Evolutionary conservation across 805 yeast species (phyloP).

Genomic region (Lipomyces lipofer): DNA sequence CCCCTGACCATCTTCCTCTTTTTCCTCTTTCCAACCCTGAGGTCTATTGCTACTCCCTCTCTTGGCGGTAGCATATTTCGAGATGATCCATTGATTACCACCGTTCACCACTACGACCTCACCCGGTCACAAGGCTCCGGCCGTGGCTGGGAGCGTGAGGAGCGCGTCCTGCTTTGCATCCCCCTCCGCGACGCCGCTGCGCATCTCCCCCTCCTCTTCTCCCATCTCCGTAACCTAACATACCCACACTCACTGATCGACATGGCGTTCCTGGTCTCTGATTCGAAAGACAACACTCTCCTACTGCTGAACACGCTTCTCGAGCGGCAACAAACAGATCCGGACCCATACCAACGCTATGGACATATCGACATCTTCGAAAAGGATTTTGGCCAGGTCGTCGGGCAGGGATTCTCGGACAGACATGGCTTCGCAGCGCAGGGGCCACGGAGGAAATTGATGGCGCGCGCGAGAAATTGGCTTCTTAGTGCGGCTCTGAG

Average conservation of each 20-base stretch:
- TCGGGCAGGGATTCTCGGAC: constrained; percentile 90
- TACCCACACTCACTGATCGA: constrained; percentile 83
- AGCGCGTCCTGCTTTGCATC: constrained; percentile 79
- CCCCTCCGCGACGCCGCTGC: constrained; percentile 91
- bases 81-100: constrained; percentile 35
- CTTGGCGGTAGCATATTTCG: constrained; percentile 25
- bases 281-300: constrained; percentile 86
- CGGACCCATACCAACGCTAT: constrained; percentile 64
- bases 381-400: constrained; percentile 89
- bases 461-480: constrained; percentile 97
- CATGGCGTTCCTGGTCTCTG: constrained; percentile 81
- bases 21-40: constrained; percentile 27
- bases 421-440: constrained; percentile 96
- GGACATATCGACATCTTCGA: constrained; percentile 84
- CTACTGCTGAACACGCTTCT: constrained; percentile 60
- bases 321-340: constrained; percentile 62
- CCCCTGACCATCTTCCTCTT: constrained; percentile 19
- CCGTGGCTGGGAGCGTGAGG: constrained; percentile 78
- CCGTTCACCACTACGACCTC: constrained; percentile 73
- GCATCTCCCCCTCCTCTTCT: constrained; percentile 86
- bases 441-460: constrained; percentile 89
- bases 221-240: constrained; percentile 74
- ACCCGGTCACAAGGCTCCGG: constrained; percentile 61
- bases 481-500: constrained; percentile 77
- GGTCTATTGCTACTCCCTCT: constrained; percentile 18